Base-by-base conservation (phyloP, 768 basidiomycete species). In the Tricholoma furcatifolium region DNA sequence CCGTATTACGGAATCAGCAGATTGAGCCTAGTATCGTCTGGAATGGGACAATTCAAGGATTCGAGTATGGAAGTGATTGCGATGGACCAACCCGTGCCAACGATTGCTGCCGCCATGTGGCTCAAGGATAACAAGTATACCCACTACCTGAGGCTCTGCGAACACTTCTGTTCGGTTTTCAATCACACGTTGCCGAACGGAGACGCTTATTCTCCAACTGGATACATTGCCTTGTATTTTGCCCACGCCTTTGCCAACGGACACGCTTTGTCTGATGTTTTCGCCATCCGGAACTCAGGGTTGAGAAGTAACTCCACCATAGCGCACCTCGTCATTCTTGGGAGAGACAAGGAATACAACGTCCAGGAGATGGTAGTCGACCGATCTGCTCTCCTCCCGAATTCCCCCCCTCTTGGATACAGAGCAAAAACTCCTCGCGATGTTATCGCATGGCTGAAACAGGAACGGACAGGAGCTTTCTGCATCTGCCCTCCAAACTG, bases 381-480 rank as follows among this genome's bases (percentile, higher is more conserved):
- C 36, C 34, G 20, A 12, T 47, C 35, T 8, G 47, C 18, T 14
- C 35, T 47, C 3, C 47, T 23, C 2, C 47, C 47, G 6, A 6
- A 2, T 1, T 47, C 35, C 14, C 47, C 47, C 9, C 47, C 47
- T 36, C 34, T 47, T 2, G 47, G 47, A 27, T 47, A 47, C 20
- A 36, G 34, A 17, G 47, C 47, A 34, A 4, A 11, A 2, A 46
- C 34, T 39, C 1, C 21, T 38, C 35, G 24, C 23, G 47, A 48
- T 27, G 36, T 48, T 3, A 48, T 48, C 30, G 47, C 47, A 27
- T 49, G 47, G 47, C 10, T 49, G 14, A 24, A 18, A 12, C 47
- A 49, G 18, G 39, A 49, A 18, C 47, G 39, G n/a, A 18, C 15
- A 6, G 47, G 47, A 23, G 47, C 47, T 8, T 49, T 49, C 18